These are phyloP conservation scores for Colletotrichum brevisporum DNA, from an alignment of 2,329 filamentous ascomycete species.

Conservation along the genomic window DNA sequence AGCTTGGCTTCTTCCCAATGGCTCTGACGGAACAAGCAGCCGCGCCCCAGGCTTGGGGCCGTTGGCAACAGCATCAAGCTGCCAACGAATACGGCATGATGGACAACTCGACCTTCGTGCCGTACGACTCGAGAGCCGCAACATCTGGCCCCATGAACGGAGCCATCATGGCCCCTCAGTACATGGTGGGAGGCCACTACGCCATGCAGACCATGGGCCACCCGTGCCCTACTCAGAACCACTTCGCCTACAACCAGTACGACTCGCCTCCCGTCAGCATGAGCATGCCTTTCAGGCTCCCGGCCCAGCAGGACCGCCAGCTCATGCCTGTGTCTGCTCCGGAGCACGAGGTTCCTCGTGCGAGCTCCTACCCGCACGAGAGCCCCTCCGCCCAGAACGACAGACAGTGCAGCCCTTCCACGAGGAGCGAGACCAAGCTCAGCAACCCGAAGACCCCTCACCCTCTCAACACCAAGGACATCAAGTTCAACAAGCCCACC, in stretches of 20 bases:
- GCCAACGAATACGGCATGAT: constrained; percentile 62
- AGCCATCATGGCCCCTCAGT: constrained; percentile 61
- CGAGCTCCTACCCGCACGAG: constrained; percentile 38
- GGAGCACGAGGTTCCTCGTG: constrained; percentile 31
- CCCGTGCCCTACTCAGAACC: constrained; percentile 56
- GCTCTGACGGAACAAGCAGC: constrained; percentile 63
- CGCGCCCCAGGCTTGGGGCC: constrained; percentile 65
- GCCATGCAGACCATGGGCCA: constrained; percentile 60
- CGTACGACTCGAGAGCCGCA: constrained; percentile 62
- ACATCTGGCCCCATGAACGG: constrained; percentile 57
- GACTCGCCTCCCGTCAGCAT: constrained; percentile 52
- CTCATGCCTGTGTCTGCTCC: constrained; percentile 26
- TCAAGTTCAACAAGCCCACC: constrained; percentile 61
- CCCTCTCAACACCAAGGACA: constrained; percentile 54
- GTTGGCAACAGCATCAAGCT: constrained; percentile 64
- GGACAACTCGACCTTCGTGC: constrained; percentile 61
- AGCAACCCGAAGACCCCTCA: constrained; percentile 38
- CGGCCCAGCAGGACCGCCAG: constrained; percentile 47
- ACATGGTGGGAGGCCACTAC: constrained; percentile 62
- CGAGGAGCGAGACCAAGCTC: constrained; percentile 32
- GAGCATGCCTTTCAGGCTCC: constrained; percentile 51
- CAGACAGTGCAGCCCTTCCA: constrained; percentile 36
- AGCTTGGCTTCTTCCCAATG: constrained; percentile 49
- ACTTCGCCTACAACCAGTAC: constrained; percentile 62
- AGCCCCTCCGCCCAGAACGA: constrained; percentile 24